A percentile compares a stretch with the other conserved stretches of the same genome.
phyloP scores from a whole-genome alignment of 805 yeast species.

The Saccharomyces mikatae region DNA sequence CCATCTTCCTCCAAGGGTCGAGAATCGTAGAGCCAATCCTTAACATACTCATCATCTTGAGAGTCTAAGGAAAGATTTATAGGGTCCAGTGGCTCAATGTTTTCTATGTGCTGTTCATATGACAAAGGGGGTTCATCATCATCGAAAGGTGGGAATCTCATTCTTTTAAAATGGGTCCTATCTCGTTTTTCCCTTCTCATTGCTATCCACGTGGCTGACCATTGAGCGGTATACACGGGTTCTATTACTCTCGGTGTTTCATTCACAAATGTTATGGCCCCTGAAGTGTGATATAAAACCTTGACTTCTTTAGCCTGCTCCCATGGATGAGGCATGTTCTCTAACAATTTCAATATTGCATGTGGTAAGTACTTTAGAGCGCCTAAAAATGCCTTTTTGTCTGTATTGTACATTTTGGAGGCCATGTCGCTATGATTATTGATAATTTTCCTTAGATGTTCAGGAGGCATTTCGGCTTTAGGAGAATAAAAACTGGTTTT shows the following conservation, averaged over 20 bases:
- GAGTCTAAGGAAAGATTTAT: constrained; percentile 59
- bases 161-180: constrained; percentile 78
- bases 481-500: constrained; percentile 45
- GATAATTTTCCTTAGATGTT: constrained; percentile 79
- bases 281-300: constrained; percentile 82
- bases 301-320: constrained; percentile 76
- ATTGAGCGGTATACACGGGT: constrained; percentile 86
- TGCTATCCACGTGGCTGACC: constrained; percentile 89
- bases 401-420: constrained; percentile 67
- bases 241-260: constrained; percentile 88
- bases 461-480: constrained; percentile 85
- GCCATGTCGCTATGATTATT: constrained; percentile 80
- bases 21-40: constrained; percentile 76
- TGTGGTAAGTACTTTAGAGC: constrained; percentile 94
- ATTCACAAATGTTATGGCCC: constrained; percentile 92
- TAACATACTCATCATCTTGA: constrained; percentile 49
- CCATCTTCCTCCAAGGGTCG: constrained; percentile 60
- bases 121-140: constrained; percentile 92
- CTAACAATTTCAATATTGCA: constrained; percentile 79
- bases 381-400: constrained; percentile 80
- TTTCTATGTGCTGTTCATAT: constrained; percentile 73
- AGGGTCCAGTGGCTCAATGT: constrained; percentile 63
- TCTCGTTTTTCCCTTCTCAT: constrained; percentile 95
- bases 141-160: constrained; percentile 93
- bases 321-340: constrained; percentile 99